phyloP scores from a whole-genome alignment of 2,329 filamentous ascomycete species.

The Ophiostoma triangulosporum region DNA sequence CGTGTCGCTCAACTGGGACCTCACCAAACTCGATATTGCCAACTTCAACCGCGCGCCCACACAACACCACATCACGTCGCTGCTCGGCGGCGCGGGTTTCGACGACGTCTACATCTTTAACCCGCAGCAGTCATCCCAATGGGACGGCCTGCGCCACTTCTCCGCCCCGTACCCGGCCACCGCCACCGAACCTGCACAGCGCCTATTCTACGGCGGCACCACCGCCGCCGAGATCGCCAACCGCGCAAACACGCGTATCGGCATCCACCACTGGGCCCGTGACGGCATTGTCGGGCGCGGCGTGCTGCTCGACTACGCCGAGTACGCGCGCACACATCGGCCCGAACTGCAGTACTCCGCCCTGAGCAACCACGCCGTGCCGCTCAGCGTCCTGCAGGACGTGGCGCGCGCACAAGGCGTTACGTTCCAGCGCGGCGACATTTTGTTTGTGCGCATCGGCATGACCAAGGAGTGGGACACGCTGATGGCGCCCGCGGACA shows the following conservation, averaged over 20 bases:
- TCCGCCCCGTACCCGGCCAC: constrained; percentile 11
- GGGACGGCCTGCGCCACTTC: constrained; percentile 37
- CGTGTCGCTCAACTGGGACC: constrained; percentile 28
- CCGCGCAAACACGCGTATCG: constrained; percentile 28
- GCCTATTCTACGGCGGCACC: constrained; percentile 36
- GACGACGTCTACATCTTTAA: constrained; percentile 31
- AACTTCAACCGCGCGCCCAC: constrained; percentile 18
- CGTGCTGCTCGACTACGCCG: constrained; percentile 36
- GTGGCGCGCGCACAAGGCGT: constrained; percentile 29
- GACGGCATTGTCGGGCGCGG: constrained; percentile 38
- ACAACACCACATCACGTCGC: constrained; percentile 26
- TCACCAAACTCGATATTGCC: constrained; percentile 25
- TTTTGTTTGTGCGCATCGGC: constrained; percentile 35
- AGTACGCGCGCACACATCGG: constrained; percentile 21
- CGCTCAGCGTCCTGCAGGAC: constrained; percentile 17
- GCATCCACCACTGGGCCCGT: constrained; percentile 19
- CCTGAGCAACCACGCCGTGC: constrained; percentile 27
- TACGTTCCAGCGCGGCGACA: constrained; percentile 35
- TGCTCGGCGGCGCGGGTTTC: constrained; percentile 19
- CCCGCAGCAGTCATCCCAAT: constrained; percentile 32
- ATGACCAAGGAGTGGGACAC: constrained; percentile 38
- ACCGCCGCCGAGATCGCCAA: constrained; percentile 32
- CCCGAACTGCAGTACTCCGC: constrained; percentile 17
- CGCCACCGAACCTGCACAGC: constrained; percentile 25
- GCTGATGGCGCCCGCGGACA: constrained; percentile 16